Percentiles rank a stretch among this genome's conserved stretches.
Evolutionary conservation across 768 basidiomycete genomes (phyloP).

Genomic region (Podaxis carcinomalis): DNA sequence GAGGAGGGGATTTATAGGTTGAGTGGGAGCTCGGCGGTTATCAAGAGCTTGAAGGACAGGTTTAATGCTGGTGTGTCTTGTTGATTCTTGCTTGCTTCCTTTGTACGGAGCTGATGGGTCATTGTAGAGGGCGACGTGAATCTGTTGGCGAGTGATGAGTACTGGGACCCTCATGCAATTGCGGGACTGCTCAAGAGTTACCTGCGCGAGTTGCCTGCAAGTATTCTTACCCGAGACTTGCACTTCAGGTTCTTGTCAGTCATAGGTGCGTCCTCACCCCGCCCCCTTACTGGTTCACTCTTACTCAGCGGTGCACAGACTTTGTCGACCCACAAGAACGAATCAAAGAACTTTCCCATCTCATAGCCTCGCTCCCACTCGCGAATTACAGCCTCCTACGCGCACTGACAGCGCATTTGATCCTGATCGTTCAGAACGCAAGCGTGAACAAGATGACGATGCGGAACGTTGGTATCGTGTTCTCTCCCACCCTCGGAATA

Average conservation of each 20-base stretch:
- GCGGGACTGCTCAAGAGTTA: conserved; percentile 92
- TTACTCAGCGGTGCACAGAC: conserved; percentile 43
- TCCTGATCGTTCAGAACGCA: conserved; percentile 90
- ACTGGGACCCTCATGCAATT: conserved; percentile 97
- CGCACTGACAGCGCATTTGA: conserved; percentile 91
- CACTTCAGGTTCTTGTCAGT: conserved; percentile 90
- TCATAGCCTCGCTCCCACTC: conserved; percentile 85
- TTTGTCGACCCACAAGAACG: conserved; percentile 85
- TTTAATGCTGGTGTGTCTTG: conserved; percentile 77
- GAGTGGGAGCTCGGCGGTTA: conserved; percentile 91
- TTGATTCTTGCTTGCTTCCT: conserved; percentile 9
- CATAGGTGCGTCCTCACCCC: conserved; percentile 63
- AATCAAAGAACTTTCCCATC: conserved; percentile 78
- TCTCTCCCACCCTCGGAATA: conserved; percentile 95
- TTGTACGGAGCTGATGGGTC: background rate
- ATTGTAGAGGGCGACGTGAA: conserved; percentile 91
- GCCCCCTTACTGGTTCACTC: background rate
- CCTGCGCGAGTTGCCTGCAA: conserved; percentile 89
- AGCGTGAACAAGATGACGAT: conserved; percentile 95
- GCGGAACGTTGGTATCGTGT: conserved; percentile 97
- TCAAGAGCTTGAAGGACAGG: conserved; percentile 88
- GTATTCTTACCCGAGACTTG: conserved; percentile 87
- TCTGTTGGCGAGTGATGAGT: conserved; percentile 81
- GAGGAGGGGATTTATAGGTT: conserved; percentile 98
- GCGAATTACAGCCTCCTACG: conserved; percentile 93